Conservation (phyloP, 2,329 filamentous ascomycete species). For the Pyrenophora seminiperda region DNA sequence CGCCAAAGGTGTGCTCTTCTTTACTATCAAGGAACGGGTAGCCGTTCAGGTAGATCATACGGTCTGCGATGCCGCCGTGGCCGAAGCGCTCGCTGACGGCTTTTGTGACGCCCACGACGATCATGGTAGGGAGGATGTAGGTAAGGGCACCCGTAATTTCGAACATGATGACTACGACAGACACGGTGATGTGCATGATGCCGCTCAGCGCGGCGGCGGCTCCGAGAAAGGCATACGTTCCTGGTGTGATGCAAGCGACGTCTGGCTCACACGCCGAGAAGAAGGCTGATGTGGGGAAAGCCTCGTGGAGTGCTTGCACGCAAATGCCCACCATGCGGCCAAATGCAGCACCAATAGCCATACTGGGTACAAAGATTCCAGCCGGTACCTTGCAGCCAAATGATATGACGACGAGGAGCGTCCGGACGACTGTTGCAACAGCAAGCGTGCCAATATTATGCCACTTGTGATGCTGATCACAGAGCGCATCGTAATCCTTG, state of each 20-base stretch:
- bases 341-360: constrained; percentile 95
- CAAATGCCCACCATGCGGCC: constrained; percentile 93
- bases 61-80: constrained; percentile 95
- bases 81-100: constrained; percentile 87
- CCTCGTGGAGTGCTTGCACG: constrained; percentile 85
- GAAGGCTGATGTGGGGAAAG: constrained; percentile 79
- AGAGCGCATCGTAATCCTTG: constrained; percentile 88
- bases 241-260: constrained; percentile 93
- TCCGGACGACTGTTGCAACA: constrained; percentile 78
- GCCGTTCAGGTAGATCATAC: constrained; percentile 98
- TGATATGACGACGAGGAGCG: constrained; percentile 88
- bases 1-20: constrained; percentile 94
- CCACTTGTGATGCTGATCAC: constrained; percentile 77
- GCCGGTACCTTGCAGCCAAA: constrained; percentile 98
- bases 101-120: constrained; percentile 96
- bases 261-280: constrained; percentile 90
- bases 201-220: constrained; percentile 89
- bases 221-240: constrained; percentile 94
- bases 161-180: constrained; percentile 99
- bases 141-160: constrained; percentile 96
- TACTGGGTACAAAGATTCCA: constrained; percentile 96
- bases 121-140: constrained; percentile 98
- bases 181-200: constrained; percentile 98
- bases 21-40: constrained; percentile 98
- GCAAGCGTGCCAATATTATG: constrained; percentile 78